A percentile compares a stretch with the other conserved stretches of the same genome.
These are phyloP conservation scores for Copromyces sp. DNA, from an alignment of 495 filamentous ascomycete species.

Conservation along the genomic window DNA sequence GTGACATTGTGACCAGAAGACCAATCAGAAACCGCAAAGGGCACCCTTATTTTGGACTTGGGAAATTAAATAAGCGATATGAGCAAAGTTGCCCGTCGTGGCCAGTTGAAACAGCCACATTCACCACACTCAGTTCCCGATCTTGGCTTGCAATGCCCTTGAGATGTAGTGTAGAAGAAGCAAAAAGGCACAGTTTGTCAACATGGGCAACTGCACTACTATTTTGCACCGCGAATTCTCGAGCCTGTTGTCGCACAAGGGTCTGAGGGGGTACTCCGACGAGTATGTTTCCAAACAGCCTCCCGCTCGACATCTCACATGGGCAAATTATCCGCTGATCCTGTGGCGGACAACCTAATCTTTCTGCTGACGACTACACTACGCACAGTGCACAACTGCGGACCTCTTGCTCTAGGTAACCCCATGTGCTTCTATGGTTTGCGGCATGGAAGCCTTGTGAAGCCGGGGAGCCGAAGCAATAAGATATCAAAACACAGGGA, in stretches of 20 bases:
- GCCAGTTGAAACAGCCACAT: slow-evolving; percentile 5
- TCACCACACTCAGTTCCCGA: background rate
- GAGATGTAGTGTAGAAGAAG: background rate
- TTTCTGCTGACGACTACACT: background rate
- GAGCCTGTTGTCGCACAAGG: background rate
- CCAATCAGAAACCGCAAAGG: slow-evolving; percentile 13
- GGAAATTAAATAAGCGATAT: slow-evolving; percentile 35
- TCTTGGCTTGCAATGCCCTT: background rate
- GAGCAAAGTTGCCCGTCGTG: slow-evolving; percentile 12
- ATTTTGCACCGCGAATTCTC: background rate
- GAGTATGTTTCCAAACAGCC: background rate
- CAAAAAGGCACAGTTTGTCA: background rate
- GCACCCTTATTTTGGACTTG: background rate
- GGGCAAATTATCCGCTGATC: background rate
- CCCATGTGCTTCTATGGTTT: background rate
- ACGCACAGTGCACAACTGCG: background rate
- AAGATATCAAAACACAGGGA: background rate
- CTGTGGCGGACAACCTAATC: background rate
- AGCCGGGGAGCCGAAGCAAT: background rate
- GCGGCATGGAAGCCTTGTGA: background rate
- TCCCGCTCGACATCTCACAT: background rate
- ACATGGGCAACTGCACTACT: background rate
- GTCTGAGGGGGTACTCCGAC: background rate
- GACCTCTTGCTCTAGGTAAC: background rate
- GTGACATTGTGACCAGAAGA: background rate